Base-by-base conservation (phyloP, 2,329 filamentous ascomycete genomes). In the Furcasterigmium furcatum region DNA sequence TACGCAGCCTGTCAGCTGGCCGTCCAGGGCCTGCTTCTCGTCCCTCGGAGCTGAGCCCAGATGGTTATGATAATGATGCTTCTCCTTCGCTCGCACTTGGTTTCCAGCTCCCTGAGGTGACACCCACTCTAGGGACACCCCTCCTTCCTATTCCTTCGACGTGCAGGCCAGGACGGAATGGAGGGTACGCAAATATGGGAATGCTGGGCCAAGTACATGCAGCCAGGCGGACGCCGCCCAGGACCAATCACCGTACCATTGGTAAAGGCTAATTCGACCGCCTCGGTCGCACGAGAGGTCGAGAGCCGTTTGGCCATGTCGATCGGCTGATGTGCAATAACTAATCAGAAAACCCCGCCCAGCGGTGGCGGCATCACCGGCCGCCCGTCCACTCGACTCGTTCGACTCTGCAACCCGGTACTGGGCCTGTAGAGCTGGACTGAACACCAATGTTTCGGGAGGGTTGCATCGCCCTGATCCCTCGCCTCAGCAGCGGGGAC, bases 211-310 rank as follows among this genome's bases (percentile, higher is more conserved):
- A 27, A 14, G 25, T 40, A 10, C 12, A 38, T 27, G 38, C 14
- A 12, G 16, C 34, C 21, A 13, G 18, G 13, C 27, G 40, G 21
- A 32, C 13, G 7, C 20, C 25, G 16, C 40, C n/a, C 40, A n/a
- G 22, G 30, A 39, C 27, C 43, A 21, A 38, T 21, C 18, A 25
- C 38, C 41, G 20, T 35, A 8, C 20, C 22, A 22, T 20, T 34
- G 41, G 45, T 3, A 44, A 30, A 46, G 21, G 18, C 41, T 40
- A 44, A 41, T 3, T 19, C 36, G 35, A 24, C 44, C 36, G 13
- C n/a, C 24, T 10, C 24, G 38, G 22, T 27, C 16, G 22, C 22
- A 27, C 38, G n/a, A 16, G 21, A 27, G 38, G 21, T 20, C 22
- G 38, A 16, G 21, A 7, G 38, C 22, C 20, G 25, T 25, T 20